A percentile compares a stretch with the other conserved stretches of the same genome.
These are phyloP conservation scores for Nelumbo lutea DNA, from an alignment of 164 flowering plant species.

Conservation along the genomic window DNA sequence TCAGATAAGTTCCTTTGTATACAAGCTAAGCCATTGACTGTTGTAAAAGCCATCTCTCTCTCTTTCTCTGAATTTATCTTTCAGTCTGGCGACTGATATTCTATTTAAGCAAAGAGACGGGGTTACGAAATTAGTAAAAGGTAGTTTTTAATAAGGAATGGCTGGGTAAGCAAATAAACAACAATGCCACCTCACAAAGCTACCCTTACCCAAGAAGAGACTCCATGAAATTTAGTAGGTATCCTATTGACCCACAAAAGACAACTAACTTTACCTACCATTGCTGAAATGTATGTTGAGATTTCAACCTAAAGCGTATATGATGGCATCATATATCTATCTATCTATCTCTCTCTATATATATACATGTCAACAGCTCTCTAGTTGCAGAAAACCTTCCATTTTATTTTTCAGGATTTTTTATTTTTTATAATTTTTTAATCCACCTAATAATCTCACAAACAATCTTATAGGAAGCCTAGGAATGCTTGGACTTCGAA, in stretches of 20 bases:
- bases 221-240: constrained; percentile 4
- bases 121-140: not conserved
- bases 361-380: too few relatives aligned
- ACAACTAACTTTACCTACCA: constrained; percentile 25
- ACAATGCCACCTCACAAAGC: constrained; percentile 10
- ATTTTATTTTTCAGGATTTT: too few relatives aligned
- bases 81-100: not conserved
- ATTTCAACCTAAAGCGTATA: constrained; percentile 18
- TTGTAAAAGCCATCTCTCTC: constrained; percentile 6
- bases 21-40: constrained; percentile 31
- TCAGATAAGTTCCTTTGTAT: constrained; percentile 13
- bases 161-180: not conserved
- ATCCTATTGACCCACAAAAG: constrained; percentile 14
- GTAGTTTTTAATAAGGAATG: not conserved
- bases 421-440: too few relatives aligned
- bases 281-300: constrained; percentile 12
- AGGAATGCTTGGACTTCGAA: too few relatives aligned
- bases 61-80: not conserved
- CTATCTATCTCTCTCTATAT: too few relatives aligned
- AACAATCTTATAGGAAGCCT: too few relatives aligned
- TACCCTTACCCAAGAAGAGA: constrained; percentile 15
- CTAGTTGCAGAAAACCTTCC: too few relatives aligned
- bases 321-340: constrained; percentile 4
- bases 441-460: too few relatives aligned
- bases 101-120: not conserved